Evolutionary conservation across 768 basidiomycete genomes (phyloP), one percentile per base, ranked within the genome.

Genomic region (Tulasnella sp.): DNA sequence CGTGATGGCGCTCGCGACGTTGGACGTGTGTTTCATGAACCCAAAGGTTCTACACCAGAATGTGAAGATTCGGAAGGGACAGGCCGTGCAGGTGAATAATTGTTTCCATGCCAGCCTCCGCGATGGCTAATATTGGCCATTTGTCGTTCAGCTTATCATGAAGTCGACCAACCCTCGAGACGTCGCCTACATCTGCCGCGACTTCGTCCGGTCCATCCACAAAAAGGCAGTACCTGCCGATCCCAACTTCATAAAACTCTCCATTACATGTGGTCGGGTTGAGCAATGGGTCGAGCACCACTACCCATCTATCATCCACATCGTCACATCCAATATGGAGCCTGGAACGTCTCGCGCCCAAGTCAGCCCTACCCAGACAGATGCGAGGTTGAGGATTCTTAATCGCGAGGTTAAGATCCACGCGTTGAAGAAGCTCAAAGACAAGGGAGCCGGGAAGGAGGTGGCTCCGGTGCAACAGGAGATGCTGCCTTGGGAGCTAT

Each of bases 11-110:
- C 85, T 99, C 63, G 93, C 94, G 9, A 98, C 94, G 7, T 77
- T 99, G 21, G 80, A 84, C 51, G 71, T 89, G 48, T 94, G 92
- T 70, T 97, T 92, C 74, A 92, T 90, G 88, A 98, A 98, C 72
- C 80, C 80, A 7, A 74, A 73, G 7, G 86, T 97, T 78, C 82
- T 97, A 71, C 78, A 85, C 64, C 72, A 78, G 66, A 93, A 96
- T 68, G 83, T 96, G 69, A 98, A 99, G 73, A 99, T 99, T 62
- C 80, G 93, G 60, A 92, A 92, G 68, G 92, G 91, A 1, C 80
- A 84, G 64, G 92, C 94, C 48, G 91, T 92, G 1, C 66, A 73
- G 64, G 93, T 92, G 67, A 58, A 84, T 73, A 4, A 19, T 49
- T 29, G 4, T 7, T 44, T 11, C n/a, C 12, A 43, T 29, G 31